phyloP scores from a whole-genome alignment of 1,284 basidiomycete species.

The Pyrrhoderma noxium region DNA sequence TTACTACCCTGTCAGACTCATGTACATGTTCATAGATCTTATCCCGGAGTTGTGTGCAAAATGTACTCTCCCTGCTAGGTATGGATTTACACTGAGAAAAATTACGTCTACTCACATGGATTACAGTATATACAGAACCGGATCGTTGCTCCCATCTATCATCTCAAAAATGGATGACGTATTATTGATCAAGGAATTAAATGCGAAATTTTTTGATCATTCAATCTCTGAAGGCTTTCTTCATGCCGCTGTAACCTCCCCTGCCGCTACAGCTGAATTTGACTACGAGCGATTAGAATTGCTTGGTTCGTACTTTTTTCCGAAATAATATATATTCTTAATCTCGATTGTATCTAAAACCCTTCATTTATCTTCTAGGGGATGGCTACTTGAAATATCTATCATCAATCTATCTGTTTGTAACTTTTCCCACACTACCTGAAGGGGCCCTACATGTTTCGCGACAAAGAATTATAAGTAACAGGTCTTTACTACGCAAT shows the following conservation, averaged over 20 bases:
- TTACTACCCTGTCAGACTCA: slow-evolving; percentile 5
- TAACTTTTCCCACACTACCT: slow-evolving; percentile 49
- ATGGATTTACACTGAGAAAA: slow-evolving; percentile 9
- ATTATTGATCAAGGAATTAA: slow-evolving; percentile 68
- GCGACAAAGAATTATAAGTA: slow-evolving; percentile 65
- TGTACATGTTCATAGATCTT: slow-evolving; percentile 48
- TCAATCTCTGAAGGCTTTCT: slow-evolving; percentile 52
- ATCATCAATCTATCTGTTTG: slow-evolving; percentile 65
- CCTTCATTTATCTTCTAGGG: slow-evolving; percentile 34
- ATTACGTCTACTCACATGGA: slow-evolving; percentile 18
- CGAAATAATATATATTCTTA: not conserved
- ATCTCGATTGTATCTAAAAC: slow-evolving; percentile 2
- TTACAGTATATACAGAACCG: slow-evolving; percentile 54
- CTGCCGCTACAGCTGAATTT: slow-evolving; percentile 55
- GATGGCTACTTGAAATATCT: slow-evolving; percentile 78
- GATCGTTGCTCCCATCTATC: slow-evolving; percentile 65
- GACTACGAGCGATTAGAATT: slow-evolving; percentile 80
- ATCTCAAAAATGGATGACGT: slow-evolving; percentile 60
- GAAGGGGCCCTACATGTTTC: slow-evolving; percentile 59
- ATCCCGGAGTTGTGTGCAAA: slow-evolving; percentile 72
- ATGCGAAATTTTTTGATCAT: slow-evolving; percentile 58
- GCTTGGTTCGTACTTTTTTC: slow-evolving; percentile 42
- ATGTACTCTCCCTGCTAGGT: slow-evolving; percentile 70
- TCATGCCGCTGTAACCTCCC: slow-evolving; percentile 57
- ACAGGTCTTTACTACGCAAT: slow-evolving; percentile 51